These are phyloP conservation scores for Leptodermis oblonga DNA, from an alignment of 257 asterid genomes.

Conservation along the genomic window DNA sequence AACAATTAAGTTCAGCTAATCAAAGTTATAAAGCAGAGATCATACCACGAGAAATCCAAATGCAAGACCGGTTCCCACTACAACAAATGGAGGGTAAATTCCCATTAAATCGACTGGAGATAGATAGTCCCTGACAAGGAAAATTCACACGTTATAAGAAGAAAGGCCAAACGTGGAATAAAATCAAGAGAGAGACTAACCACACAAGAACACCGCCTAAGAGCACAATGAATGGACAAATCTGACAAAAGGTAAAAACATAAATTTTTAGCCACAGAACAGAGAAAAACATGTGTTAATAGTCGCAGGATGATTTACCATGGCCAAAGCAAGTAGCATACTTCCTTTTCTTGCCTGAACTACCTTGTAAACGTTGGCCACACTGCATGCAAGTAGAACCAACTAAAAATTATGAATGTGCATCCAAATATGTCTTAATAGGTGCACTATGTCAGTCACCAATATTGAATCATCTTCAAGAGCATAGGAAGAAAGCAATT, in stretches of 20 bases:
- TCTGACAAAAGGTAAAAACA: slow-evolving; percentile 43
- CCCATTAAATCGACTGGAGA: slow-evolving; percentile 72
- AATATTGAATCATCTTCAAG: background rate
- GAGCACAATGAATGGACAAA: slow-evolving; percentile 75
- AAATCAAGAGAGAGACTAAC: slow-evolving; percentile 35
- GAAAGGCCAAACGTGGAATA: background rate
- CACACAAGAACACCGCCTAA: slow-evolving; percentile 68
- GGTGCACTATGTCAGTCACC: background rate
- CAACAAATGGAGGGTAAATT: slow-evolving; percentile 59
- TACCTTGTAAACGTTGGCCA: slow-evolving; percentile 62
- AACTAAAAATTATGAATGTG: background rate
- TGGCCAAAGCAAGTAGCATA: slow-evolving; percentile 80
- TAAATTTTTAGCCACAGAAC: slow-evolving; percentile 8
- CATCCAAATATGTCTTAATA: background rate
- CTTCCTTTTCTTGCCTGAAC: slow-evolving; percentile 78
- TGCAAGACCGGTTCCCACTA: slow-evolving; percentile 84
- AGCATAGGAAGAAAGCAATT: background rate
- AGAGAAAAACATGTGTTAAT: slow-evolving; percentile 3
- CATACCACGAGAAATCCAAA: slow-evolving; percentile 97
- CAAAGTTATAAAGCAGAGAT: slow-evolving; percentile 1
- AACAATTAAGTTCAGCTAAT: background rate
- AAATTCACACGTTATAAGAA: slow-evolving; percentile 8
- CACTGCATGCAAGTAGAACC: slow-evolving; percentile 43
- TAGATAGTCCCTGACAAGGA: slow-evolving; percentile 63
- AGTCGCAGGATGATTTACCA: slow-evolving; percentile 42